Percentiles rank a stretch among this genome's conserved stretches.
Evolutionary conservation across 2,329 filamentous ascomycete species (phyloP).

Genomic region (Cordyceps javanica): DNA sequence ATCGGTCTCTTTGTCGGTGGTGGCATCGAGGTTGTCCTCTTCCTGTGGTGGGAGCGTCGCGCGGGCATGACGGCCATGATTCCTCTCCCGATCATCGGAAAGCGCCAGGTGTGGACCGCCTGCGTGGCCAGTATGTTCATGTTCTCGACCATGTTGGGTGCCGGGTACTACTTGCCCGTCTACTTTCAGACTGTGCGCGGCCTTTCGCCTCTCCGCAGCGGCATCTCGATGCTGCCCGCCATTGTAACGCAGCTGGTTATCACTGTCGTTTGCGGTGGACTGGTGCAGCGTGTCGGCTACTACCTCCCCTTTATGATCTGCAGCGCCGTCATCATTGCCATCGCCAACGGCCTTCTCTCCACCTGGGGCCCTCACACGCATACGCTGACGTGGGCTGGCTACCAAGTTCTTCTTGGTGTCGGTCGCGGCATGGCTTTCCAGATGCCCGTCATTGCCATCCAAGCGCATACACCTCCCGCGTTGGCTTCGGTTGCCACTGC

Average conservation of each 20-base stretch:
- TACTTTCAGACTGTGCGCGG: conserved; percentile 45
- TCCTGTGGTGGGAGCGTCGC: conserved; percentile 38
- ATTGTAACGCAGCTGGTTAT: conserved; percentile 21
- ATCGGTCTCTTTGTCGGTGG: conserved; percentile 41
- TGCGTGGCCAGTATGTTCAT: conserved; percentile 37
- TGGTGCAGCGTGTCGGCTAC: conserved; percentile 31
- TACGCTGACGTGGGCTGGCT: conserved; percentile 36
- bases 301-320: conserved; percentile 37
- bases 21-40: conserved; percentile 32
- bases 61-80: conserved; percentile 45
- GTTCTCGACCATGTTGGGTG: conserved; percentile 37
- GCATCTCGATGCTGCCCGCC: conserved; percentile 24
- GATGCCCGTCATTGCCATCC: conserved; percentile 28
- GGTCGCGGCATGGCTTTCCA: conserved; percentile 40
- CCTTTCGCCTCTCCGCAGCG: conserved; percentile 22
- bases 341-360: conserved; percentile 36
- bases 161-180: conserved; percentile 43
- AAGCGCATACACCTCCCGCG: conserved; percentile 21
- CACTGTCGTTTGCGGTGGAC: conserved; percentile 19
- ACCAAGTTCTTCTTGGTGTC: conserved; percentile 38
- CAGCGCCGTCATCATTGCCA: conserved; percentile 24
- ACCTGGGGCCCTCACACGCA: conserved; percentile 31
- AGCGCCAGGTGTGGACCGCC: conserved; percentile 37
- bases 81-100: conserved; percentile 36
- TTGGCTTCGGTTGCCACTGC: conserved; percentile 23